Conservation (phyloP, 2,329 filamentous ascomycete species). For the Juglanconis juglandina region DNA sequence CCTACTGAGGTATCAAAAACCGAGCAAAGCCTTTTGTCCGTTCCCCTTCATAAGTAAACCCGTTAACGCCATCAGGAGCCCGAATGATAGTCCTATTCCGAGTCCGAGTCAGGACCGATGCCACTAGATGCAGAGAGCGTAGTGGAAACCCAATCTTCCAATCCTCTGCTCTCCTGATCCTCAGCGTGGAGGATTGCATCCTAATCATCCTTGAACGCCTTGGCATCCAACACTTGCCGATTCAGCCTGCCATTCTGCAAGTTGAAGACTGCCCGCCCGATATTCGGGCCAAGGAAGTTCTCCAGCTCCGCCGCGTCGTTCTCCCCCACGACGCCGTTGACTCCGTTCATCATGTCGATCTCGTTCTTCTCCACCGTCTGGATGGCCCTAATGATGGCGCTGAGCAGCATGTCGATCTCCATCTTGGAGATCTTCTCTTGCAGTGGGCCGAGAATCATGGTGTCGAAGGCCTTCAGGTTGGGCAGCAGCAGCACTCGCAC, state of each 20-base stretch:
- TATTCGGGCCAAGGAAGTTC: constrained; percentile 53
- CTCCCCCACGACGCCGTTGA: constrained; percentile 31
- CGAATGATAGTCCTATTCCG: not conserved
- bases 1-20: constrained; percentile 13
- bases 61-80: not conserved
- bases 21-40: constrained; percentile 4
- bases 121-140: not conserved
- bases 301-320: constrained; percentile 43
- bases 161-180: constrained; percentile 22
- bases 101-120: not conserved
- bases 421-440: constrained; percentile 40
- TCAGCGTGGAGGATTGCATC: not conserved
- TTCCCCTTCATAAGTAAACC: not conserved
- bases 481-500: constrained; percentile 55
- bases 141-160: constrained; percentile 2
- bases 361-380: constrained; percentile 38
- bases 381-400: constrained; percentile 54
- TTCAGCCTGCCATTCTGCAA: constrained; percentile 47
- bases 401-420: constrained; percentile 54
- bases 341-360: constrained; percentile 34
- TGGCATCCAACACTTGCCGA: constrained; percentile 52
- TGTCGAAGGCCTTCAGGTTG: constrained; percentile 53
- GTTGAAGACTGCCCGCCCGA: constrained; percentile 46
- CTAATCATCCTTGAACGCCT: constrained; percentile 43
- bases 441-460: constrained; percentile 50